phyloP scores from a whole-genome alignment of 2,329 filamentous ascomycete genomes.

The Orbilia blumenaviensis region DNA sequence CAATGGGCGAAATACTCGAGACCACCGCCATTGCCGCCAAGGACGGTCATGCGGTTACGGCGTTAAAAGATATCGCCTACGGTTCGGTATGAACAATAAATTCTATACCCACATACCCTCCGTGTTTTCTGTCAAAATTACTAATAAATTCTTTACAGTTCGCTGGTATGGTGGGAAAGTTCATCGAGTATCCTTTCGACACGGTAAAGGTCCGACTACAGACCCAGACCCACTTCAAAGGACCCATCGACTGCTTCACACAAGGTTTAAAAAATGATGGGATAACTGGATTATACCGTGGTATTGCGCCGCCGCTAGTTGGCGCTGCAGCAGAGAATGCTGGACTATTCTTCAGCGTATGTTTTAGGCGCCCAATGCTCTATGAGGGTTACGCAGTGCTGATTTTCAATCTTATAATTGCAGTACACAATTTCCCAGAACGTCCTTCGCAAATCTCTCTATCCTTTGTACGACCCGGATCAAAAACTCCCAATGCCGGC shows the following conservation, averaged over 20 bases:
- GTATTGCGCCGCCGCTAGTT: slow-evolving; percentile 87
- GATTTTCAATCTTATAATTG: background rate
- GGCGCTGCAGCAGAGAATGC: slow-evolving; percentile 93
- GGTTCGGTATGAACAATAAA: slow-evolving; percentile 87
- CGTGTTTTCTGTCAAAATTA: background rate
- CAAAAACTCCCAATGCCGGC: slow-evolving; percentile 76
- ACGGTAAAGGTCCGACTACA: slow-evolving; percentile 97
- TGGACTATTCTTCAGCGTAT: slow-evolving; percentile 89
- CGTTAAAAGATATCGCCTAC: slow-evolving; percentile 84
- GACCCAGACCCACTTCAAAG: slow-evolving; percentile 88
- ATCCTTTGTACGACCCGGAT: slow-evolving; percentile 66
- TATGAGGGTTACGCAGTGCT: background rate
- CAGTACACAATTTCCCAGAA: slow-evolving; percentile 66
- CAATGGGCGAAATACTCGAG: slow-evolving; percentile 35
- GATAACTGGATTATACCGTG: slow-evolving; percentile 83
- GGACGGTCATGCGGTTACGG: slow-evolving; percentile 68
- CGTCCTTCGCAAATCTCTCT: slow-evolving; percentile 72
- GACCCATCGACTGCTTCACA: slow-evolving; percentile 90
- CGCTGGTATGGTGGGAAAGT: slow-evolving; percentile 89
- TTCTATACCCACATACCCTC: too few species aligned
- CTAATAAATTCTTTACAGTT: slow-evolving; percentile 63
- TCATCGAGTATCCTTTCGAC: slow-evolving; percentile 98
- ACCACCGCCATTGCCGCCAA: slow-evolving; percentile 57
- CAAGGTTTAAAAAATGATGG: slow-evolving; percentile 84
- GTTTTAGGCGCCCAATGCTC: background rate